Conservation (phyloP, 805 yeast genomes). For the Yamadazyma olivae region DNA sequence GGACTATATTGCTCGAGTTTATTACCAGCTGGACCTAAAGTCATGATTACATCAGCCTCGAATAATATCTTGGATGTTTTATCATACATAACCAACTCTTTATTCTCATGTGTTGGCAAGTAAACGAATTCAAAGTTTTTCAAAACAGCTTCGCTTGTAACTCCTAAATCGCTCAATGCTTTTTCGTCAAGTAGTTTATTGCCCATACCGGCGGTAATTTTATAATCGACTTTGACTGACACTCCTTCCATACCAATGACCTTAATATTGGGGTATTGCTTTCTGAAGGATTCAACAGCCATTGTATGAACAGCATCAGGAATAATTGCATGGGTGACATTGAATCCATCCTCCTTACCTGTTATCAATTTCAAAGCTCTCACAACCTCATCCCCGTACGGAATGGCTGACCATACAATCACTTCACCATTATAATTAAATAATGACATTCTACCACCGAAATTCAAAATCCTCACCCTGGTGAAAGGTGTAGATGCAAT, state of each 20-base stretch:
- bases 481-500: constrained; percentile 33
- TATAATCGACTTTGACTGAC: constrained; percentile 34
- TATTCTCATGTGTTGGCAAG: constrained; percentile 55
- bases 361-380: constrained; percentile 33
- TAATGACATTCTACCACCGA: constrained; percentile 43
- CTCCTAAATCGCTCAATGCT: constrained; percentile 26
- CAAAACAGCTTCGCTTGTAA: constrained; percentile 35
- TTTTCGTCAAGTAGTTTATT: constrained; percentile 25
- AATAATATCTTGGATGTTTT: constrained; percentile 45
- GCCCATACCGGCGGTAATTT: constrained; percentile 31
- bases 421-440: constrained; percentile 28
- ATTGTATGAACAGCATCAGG: constrained; percentile 67
- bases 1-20: constrained; percentile 42
- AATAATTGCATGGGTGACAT: constrained; percentile 50
- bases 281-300: constrained; percentile 54
- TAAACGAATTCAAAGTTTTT: constrained; percentile 52
- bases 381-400: constrained; percentile 46
- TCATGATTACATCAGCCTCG: constrained; percentile 62
- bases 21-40: constrained; percentile 46
- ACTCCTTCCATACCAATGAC: constrained; percentile 52
- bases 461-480: constrained; percentile 27
- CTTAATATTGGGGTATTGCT: constrained; percentile 46
- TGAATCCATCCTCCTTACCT: constrained; percentile 29
- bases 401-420: constrained; percentile 58
- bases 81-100: constrained; percentile 55